phyloP scores from a whole-genome alignment of 2,329 filamentous ascomycete genomes.

The Beauveria rudraprayagi region DNA sequence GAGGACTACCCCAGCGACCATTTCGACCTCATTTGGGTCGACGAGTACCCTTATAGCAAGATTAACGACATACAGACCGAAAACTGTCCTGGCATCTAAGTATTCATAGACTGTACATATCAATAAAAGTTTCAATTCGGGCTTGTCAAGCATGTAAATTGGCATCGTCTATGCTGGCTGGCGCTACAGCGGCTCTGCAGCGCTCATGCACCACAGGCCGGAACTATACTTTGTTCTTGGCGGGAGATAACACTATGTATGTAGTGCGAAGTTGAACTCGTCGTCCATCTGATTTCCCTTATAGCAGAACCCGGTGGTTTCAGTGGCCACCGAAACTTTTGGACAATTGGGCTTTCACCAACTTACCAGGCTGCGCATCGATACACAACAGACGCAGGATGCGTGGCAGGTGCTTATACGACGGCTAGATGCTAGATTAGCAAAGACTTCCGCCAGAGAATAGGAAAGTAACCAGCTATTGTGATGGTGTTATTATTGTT shows the following conservation, averaged over 20 bases:
- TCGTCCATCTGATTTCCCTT: not conserved
- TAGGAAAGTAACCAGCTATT: no score
- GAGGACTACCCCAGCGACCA: conserved; percentile 41
- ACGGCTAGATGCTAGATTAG: no score
- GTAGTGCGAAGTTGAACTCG: not conserved
- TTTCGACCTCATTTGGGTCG: conserved; percentile 51
- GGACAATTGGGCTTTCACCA: no score
- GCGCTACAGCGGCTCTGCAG: no score
- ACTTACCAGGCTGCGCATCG: no score
- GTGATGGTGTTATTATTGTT: no score
- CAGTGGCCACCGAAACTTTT: not conserved
- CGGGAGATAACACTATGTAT: not conserved
- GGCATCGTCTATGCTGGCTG: not conserved
- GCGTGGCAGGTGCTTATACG: no score
- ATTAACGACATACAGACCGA: conserved; percentile 41
- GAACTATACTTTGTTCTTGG: not conserved
- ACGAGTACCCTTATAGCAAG: conserved; percentile 39
- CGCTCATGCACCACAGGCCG: no score
- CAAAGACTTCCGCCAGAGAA: no score
- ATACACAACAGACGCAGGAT: no score
- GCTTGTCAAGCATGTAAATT: not conserved
- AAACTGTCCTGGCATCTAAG: conserved; percentile 37
- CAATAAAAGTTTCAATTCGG: not conserved
- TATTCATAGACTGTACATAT: not conserved
- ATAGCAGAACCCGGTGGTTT: not conserved